Evolutionary conservation across 345 rosid genomes (phyloP).

Genomic region (Citrus australasica): DNA sequence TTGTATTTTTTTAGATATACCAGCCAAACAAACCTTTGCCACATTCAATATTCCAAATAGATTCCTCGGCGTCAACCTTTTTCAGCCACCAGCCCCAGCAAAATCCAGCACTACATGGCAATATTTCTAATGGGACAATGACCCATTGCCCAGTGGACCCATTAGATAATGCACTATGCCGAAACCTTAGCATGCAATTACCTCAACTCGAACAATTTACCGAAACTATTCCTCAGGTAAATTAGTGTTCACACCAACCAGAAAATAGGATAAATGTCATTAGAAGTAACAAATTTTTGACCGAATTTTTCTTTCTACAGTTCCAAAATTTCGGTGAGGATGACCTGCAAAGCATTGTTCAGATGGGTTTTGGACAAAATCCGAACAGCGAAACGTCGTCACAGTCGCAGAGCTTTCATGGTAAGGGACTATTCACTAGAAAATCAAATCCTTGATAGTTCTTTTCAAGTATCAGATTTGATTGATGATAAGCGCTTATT

Average conservation of each 20-base stretch:
- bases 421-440: constrained; percentile 20
- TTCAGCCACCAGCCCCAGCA: constrained; percentile 42
- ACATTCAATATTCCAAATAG: constrained; percentile 44
- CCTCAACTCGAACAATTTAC: constrained; percentile 42
- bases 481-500: constrained; percentile 13
- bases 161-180: constrained; percentile 28
- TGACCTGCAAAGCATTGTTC: constrained; percentile 74
- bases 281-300: too few species aligned
- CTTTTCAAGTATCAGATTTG: background rate
- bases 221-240: constrained; percentile 49
- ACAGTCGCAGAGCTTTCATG: constrained; percentile 27
- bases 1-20: constrained; percentile 36
- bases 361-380: constrained; percentile 68
- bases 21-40: constrained; percentile 46
- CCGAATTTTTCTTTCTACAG: constrained; percentile 21
- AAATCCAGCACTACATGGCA: constrained; percentile 32
- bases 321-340: constrained; percentile 54
- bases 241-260: background rate
- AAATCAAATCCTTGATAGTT: background rate
- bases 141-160: constrained; percentile 39
- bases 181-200: constrained; percentile 43
- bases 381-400: constrained; percentile 25
- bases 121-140: constrained; percentile 33
- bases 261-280: background rate
- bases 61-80: constrained; percentile 57